Percentiles rank a stretch among this genome's conserved stretches.
Conservation (phyloP, 2,329 filamentous ascomycete genomes). For the Fusarium sp. region DNA sequence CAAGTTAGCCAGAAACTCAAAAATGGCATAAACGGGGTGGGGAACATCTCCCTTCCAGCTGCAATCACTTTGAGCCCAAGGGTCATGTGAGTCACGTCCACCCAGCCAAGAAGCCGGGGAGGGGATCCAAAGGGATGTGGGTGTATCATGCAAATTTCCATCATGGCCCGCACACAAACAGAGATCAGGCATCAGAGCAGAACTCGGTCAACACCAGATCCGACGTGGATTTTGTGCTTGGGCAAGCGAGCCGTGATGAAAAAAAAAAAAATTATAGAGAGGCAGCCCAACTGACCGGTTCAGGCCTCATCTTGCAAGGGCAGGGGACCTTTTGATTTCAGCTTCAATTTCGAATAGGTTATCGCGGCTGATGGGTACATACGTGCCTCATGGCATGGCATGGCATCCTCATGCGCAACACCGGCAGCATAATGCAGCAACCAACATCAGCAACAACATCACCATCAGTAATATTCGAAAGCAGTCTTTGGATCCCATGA, state of each 20-base stretch:
- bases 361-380: neutral
- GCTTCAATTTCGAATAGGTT: neutral
- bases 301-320: conserved; percentile 42
- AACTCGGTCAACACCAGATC: neutral
- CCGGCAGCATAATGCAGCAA: neutral
- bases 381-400: neutral
- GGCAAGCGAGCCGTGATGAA: neutral
- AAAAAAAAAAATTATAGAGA: conserved; percentile 2
- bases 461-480: neutral
- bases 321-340: conserved; percentile 23
- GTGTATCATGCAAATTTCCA: neutral
- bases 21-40: conserved; percentile 9
- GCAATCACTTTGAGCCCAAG: neutral
- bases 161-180: neutral
- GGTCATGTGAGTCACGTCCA: conserved; percentile 12
- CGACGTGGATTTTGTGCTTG: neutral
- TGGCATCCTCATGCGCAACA: neutral
- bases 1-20: neutral
- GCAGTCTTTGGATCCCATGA: conserved; percentile 20
- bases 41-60: neutral
- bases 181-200: conserved; percentile 11
- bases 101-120: neutral
- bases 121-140: neutral
- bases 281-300: conserved; percentile 42
- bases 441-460: conserved; percentile 4